These are phyloP conservation scores for Cryptococcus depauperatus DNA, from an alignment of 1,284 basidiomycete genomes.

Conservation along the genomic window DNA sequence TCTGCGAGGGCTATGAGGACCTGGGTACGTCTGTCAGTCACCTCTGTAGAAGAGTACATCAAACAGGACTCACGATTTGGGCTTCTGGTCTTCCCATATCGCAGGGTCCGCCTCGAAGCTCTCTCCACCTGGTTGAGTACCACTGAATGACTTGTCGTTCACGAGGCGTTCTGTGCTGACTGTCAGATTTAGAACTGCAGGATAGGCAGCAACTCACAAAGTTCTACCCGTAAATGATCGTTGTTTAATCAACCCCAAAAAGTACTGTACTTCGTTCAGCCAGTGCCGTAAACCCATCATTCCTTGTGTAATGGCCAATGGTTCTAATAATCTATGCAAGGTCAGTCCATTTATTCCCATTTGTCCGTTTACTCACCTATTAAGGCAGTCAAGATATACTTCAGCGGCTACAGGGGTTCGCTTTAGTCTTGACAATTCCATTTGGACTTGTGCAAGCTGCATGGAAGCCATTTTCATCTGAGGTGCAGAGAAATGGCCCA, in stretches of 20 bases:
- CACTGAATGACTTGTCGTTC: slow-evolving; percentile 31
- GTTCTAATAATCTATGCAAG: slow-evolving; percentile 26
- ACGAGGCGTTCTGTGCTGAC: slow-evolving; percentile 17
- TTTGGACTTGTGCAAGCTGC: slow-evolving; percentile 22
- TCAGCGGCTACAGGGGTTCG: slow-evolving; percentile 21
- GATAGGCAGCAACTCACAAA: slow-evolving; percentile 18
- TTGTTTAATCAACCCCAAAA: slow-evolving; percentile 29
- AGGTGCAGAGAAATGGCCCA: slow-evolving; percentile 28
- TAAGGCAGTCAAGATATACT: slow-evolving; percentile 28
- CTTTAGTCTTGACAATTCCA: slow-evolving; percentile 30
- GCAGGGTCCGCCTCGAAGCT: slow-evolving; percentile 32
- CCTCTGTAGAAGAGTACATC: not conserved
- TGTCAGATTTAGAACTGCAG: not conserved
- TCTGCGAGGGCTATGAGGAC: slow-evolving; percentile 28
- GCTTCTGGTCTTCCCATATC: slow-evolving; percentile 40
- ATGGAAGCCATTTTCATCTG: slow-evolving; percentile 30
- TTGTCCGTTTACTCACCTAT: slow-evolving; percentile 21
- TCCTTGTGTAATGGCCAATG: slow-evolving; percentile 28
- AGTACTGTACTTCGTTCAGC: slow-evolving; percentile 29
- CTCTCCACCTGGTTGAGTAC: slow-evolving; percentile 34
- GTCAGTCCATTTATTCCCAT: not conserved
- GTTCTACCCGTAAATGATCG: slow-evolving; percentile 28
- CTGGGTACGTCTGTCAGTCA: slow-evolving; percentile 4
- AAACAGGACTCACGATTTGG: slow-evolving; percentile 26
- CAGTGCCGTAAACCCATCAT: slow-evolving; percentile 27